Evolutionary conservation across 2,329 filamentous ascomycete species (phyloP).

Genomic region (Arthrobotrys sphaeroides): DNA sequence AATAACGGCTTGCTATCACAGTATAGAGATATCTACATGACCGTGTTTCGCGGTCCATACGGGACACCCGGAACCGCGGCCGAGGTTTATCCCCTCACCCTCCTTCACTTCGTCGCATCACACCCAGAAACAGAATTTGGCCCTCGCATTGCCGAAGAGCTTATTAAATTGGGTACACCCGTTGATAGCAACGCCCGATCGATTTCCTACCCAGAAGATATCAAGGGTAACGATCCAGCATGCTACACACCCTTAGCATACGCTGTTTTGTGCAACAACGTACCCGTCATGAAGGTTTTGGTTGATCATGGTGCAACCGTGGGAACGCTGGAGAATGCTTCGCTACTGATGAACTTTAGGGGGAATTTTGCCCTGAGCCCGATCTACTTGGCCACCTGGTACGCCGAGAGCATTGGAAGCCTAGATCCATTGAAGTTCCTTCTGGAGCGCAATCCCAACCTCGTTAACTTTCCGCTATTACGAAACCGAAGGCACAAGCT

Average conservation of each 20-base stretch:
- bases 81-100: neutral
- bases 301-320: neutral
- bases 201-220: neutral
- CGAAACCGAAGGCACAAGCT: too few relatives aligned
- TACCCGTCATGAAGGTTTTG: neutral
- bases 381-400: neutral
- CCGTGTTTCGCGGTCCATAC: too few relatives aligned
- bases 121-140: constrained; percentile 4
- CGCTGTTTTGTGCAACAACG: neutral
- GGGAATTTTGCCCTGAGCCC: neutral
- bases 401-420: neutral
- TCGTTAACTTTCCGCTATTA: too few relatives aligned
- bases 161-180: neutral
- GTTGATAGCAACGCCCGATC: neutral
- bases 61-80: neutral
- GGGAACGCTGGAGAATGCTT: neutral
- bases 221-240: neutral
- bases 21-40: neutral
- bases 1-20: neutral
- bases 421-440: neutral
- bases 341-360: neutral
- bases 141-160: neutral
- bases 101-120: constrained; percentile 4
- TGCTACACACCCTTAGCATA: neutral
- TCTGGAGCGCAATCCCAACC: neutral